Conservation (phyloP, 768 basidiomycete genomes). For the Mycena vulgaris region DNA sequence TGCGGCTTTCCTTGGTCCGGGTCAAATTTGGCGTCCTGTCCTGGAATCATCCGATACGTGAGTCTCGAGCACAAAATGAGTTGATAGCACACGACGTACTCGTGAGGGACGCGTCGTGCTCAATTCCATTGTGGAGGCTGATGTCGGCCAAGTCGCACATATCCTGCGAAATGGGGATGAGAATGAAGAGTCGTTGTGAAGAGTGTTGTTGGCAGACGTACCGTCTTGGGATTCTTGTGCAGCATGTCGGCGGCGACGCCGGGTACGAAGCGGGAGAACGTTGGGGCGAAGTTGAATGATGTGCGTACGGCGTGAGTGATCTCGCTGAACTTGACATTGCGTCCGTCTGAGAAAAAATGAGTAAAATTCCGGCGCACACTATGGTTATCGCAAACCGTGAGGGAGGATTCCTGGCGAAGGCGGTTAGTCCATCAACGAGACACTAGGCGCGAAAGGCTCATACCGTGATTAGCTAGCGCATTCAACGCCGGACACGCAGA, state of each 20-base stretch:
- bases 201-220: not conserved
- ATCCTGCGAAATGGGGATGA: constrained; percentile 49
- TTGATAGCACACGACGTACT: no score
- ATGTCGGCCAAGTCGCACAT: constrained; percentile 78
- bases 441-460: not conserved
- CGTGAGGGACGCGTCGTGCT: constrained; percentile 69
- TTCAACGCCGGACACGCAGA: constrained; percentile 8
- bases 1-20: constrained; percentile 70
- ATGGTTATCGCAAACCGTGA: constrained; percentile 42
- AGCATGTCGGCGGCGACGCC: constrained; percentile 72
- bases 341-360: constrained; percentile 59
- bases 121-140: constrained; percentile 61
- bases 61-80: no score
- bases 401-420: constrained; percentile 68
- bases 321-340: constrained; percentile 75
- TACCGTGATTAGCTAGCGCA: not conserved
- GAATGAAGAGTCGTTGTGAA: not conserved
- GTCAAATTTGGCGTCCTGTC: constrained; percentile 60
- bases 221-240: constrained; percentile 65
- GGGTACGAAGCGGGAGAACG: constrained; percentile 79
- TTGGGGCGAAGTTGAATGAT: constrained; percentile 79
- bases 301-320: constrained; percentile 59
- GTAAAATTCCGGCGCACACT: not conserved
- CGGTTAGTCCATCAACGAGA: not conserved
- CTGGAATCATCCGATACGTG: constrained; percentile 45